Evolutionary conservation across 345 rosid genomes (phyloP).

Genomic region (Fremontodendron californicum): DNA sequence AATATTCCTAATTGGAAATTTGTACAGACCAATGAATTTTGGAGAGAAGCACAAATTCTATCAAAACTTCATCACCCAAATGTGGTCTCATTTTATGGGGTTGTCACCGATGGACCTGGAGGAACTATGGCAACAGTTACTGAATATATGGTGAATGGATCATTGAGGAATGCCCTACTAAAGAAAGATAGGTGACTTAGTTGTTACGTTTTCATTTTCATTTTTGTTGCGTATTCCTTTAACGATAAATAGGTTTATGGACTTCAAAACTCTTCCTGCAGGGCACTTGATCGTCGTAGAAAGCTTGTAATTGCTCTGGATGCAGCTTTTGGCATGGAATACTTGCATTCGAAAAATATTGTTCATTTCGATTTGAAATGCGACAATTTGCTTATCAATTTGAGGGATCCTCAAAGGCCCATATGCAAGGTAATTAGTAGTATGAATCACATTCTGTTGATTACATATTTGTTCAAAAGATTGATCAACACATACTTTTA

Average conservation of each 20-base stretch:
- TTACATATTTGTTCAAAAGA: background rate
- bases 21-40: constrained; percentile 74
- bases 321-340: constrained; percentile 98
- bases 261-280: constrained; percentile 28
- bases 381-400: constrained; percentile 85
- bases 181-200: constrained; percentile 58
- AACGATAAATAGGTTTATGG: constrained; percentile 18
- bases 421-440: constrained; percentile 67
- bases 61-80: constrained; percentile 89
- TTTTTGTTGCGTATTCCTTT: background rate
- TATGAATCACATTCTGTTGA: background rate
- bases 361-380: constrained; percentile 97
- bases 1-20: constrained; percentile 1
- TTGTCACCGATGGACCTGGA: constrained; percentile 86
- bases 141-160: constrained; percentile 90
- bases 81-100: constrained; percentile 90
- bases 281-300: constrained; percentile 72
- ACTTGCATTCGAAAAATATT: constrained; percentile 71
- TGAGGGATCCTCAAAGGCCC: constrained; percentile 87
- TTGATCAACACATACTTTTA: background rate
- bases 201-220: background rate
- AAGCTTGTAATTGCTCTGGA: constrained; percentile 74
- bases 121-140: constrained; percentile 87
- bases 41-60: constrained; percentile 89
- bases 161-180: constrained; percentile 66